These are phyloP conservation scores for Leptomonas pyrrhocoris DNA, from an alignment of 208 protist genomes.

Conservation along the genomic window DNA sequence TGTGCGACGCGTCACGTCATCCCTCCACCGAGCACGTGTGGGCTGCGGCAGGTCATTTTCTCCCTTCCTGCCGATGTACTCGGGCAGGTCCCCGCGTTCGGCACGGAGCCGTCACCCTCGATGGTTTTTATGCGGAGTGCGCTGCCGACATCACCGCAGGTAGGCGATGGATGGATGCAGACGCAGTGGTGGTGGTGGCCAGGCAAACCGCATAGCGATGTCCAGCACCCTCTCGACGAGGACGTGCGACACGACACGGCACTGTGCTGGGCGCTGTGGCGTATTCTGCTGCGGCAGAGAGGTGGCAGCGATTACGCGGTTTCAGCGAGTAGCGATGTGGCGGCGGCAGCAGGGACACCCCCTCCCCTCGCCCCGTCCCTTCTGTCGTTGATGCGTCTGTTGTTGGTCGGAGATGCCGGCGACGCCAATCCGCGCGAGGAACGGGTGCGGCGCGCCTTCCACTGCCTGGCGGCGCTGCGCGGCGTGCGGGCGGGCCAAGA, in stretches of 20 bases:
- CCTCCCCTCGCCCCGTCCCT: neutral
- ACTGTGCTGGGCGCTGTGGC: conserved; percentile 32
- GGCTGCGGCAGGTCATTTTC: conserved; percentile 12
- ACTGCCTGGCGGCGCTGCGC: conserved; percentile 26
- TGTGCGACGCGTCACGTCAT: conserved; percentile 10
- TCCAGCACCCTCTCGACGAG: neutral
- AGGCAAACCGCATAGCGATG: neutral
- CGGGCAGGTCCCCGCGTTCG: conserved; percentile 5
- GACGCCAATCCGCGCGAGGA: conserved; percentile 14
- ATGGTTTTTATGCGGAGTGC: neutral
- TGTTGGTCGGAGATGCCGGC: conserved; percentile 15
- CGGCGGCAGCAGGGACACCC: neutral
- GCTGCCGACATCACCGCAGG: neutral
- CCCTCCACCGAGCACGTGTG: conserved; percentile 13
- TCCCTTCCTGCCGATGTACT: conserved; percentile 21
- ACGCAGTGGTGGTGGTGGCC: conserved; percentile 31
- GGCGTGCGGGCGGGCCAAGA: conserved; percentile 8
- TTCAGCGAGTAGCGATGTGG: neutral
- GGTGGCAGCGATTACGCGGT: neutral
- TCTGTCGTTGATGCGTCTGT: conserved; percentile 12
- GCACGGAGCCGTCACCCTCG: neutral
- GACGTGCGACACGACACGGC: conserved; percentile 14
- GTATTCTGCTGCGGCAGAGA: conserved; percentile 10
- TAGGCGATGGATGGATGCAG: conserved; percentile 18
- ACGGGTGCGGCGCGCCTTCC: conserved; percentile 22